Conservation (phyloP, 768 basidiomycete species). For the Chiua virens region DNA sequence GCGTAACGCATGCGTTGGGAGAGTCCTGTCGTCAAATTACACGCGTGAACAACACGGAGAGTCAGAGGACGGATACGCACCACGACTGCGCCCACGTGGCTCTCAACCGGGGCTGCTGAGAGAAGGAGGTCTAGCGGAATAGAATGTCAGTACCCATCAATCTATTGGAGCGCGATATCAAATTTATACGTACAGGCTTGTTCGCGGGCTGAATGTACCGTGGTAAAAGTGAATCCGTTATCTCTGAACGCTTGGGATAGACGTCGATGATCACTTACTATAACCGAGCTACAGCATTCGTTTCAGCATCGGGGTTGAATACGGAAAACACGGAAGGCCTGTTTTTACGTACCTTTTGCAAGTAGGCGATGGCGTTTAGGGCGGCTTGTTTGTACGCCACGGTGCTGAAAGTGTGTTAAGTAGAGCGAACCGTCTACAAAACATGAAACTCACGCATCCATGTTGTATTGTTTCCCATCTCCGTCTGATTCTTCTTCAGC, state of each 20-base stretch:
- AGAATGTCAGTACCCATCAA: too few species aligned
- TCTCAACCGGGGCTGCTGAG: conserved; percentile 69
- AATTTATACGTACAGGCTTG: conserved; percentile 56
- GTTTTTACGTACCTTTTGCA: conserved; percentile 51
- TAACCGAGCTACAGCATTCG: conserved; percentile 56
- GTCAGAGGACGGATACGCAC: conserved; percentile 37
- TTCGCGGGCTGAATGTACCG: conserved; percentile 55
- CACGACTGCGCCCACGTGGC: conserved; percentile 68
- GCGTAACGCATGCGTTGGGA: conserved; percentile 75
- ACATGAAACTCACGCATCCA: conserved; percentile 58
- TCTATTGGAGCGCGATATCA: neutral
- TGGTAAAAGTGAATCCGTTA: neutral
- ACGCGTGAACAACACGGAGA: neutral
- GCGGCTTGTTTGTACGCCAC: conserved; percentile 83
- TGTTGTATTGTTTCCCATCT: conserved; percentile 71
- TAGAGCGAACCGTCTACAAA: neutral
- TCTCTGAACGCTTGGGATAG: neutral
- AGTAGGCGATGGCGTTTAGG: conserved; percentile 70
- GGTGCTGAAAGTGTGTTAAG: conserved; percentile 39
- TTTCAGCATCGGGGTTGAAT: neutral
- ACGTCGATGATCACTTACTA: conserved; percentile 42
- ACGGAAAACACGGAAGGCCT: too few species aligned
- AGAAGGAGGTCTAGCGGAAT: conserved; percentile 54
- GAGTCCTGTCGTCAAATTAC: conserved; percentile 48
- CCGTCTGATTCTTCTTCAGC: conserved; percentile 45